Evolutionary conservation across 2,329 filamentous ascomycete genomes (phyloP).

Genomic region (Neodidymelliopsis sp.): DNA sequence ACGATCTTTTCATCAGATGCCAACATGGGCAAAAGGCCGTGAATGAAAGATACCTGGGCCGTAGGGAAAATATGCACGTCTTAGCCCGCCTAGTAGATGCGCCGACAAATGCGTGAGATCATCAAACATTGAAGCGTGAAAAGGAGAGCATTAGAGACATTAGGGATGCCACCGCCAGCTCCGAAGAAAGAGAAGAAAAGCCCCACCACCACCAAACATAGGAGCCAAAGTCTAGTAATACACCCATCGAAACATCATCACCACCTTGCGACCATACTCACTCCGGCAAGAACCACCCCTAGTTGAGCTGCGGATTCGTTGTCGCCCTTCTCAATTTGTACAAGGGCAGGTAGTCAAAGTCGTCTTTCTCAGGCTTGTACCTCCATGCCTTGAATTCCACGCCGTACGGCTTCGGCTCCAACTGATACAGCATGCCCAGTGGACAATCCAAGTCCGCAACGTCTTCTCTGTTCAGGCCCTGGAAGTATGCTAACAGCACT

Average conservation of each 20-base stretch:
- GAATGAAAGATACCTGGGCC: slow-evolving; percentile 3
- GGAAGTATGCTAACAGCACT: slow-evolving; percentile 95
- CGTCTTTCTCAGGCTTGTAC: slow-evolving; percentile 79
- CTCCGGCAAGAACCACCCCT: slow-evolving; percentile 11
- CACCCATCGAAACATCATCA: slow-evolving; percentile 7
- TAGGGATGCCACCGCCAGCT: background rate
- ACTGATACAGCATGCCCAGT: slow-evolving; percentile 89
- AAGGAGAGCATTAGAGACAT: slow-evolving; percentile 6
- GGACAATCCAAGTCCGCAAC: slow-evolving; percentile 96
- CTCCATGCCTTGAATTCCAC: slow-evolving; percentile 96
- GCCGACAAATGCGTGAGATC: slow-evolving; percentile 15
- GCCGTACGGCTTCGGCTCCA: slow-evolving; percentile 97
- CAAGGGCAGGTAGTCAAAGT: slow-evolving; percentile 86
- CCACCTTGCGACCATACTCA: background rate
- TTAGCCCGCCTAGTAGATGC: background rate
- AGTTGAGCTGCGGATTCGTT: slow-evolving; percentile 25
- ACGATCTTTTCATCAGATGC: too few species aligned
- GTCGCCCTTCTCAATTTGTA: slow-evolving; percentile 74
- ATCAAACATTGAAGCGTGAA: slow-evolving; percentile 11
- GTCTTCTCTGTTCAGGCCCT: slow-evolving; percentile 86
- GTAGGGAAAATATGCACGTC: background rate
- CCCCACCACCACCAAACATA: background rate
- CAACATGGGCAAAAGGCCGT: background rate
- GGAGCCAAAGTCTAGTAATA: slow-evolving; percentile 12
- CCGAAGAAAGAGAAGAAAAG: background rate